Base-by-base conservation (phyloP, 768 basidiomycete genomes). In the Gymnopilus junonius region DNA sequence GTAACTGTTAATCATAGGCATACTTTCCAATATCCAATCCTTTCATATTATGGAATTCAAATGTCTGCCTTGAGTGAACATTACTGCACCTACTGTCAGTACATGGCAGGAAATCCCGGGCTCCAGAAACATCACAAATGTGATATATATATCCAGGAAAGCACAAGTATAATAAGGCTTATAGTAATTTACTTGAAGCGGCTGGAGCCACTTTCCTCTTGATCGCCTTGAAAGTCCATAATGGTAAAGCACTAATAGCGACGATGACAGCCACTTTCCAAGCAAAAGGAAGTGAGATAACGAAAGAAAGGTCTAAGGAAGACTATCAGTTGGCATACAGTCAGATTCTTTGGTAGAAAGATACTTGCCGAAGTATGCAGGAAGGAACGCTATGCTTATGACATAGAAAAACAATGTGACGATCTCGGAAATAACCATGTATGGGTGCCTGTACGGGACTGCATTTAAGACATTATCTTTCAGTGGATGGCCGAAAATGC, bases 241-340 rank as follows among this genome's bases (percentile, higher is more conserved):
- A 77, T 6, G 97, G 97, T 64, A 97, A 80, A 7, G 95, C 92
- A 68, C 95, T 97, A 76, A 99, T 86, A 7, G 92, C 94, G 2
- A 99, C 95, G 70, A 99, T 97, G 50, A 97, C 87, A 0, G 92
- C 92, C 12, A 97, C 93, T 77, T 98, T 99, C 94, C 93, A 96
- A 21, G 89, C 87, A 77, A 98, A 99, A 23, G 87, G 85, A 34
- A 87, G 72, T 4, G 97, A 94, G 4, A 97, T 81, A 39, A 99
- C 96, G 71, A 99, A 99, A 0, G 91, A 83, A 48, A 97, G 87
- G 77, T 99, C 97, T 98, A 25, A 15, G 57, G 32, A 45, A 57
- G 56, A 66, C 69, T 27, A 23, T 27, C 45, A 56, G 0, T 14
- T 29, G 17, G 34, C 4, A 48, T 20, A 40, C 15, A 4, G 25